Conservation (phyloP, 2,329 filamentous ascomycete genomes). For the Arthrobotrys musiformis region DNA sequence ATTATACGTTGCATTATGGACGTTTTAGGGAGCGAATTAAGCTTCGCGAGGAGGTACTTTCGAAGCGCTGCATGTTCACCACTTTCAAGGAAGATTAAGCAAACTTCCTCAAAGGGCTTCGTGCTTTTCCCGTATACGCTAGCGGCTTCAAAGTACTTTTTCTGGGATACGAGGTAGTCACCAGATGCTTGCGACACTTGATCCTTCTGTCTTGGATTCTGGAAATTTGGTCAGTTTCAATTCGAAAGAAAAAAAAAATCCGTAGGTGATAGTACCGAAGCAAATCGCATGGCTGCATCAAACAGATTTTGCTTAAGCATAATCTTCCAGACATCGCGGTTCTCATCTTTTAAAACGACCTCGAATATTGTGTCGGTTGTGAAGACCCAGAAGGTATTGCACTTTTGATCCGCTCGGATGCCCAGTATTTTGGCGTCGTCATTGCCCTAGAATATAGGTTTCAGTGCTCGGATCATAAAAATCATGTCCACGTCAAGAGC, state of each 20-base stretch:
- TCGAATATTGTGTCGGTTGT: constrained; percentile 92
- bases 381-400: constrained; percentile 98
- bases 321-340: constrained; percentile 92
- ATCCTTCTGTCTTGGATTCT: constrained; percentile 81
- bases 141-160: constrained; percentile 85
- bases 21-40: constrained; percentile 82
- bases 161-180: constrained; percentile 83
- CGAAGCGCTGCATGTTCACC: constrained; percentile 89
- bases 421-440: constrained; percentile 82
- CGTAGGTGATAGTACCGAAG: constrained; percentile 62
- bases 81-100: constrained; percentile 87
- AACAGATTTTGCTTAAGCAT: constrained; percentile 89
- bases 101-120: constrained; percentile 96
- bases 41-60: constrained; percentile 86
- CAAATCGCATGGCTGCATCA: constrained; percentile 85
- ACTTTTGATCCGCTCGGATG: constrained; percentile 87
- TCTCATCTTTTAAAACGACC: constrained; percentile 88
- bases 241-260: neutral
- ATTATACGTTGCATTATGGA: constrained; percentile 92
- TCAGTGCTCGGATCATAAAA: neutral
- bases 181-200: constrained; percentile 91
- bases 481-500: neutral
- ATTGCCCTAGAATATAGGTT: constrained; percentile 64
- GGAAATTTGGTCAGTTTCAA: constrained; percentile 4
- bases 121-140: constrained; percentile 92